phyloP scores from a whole-genome alignment of 164 flowering plant species.

The Tinospora cordifolia region DNA sequence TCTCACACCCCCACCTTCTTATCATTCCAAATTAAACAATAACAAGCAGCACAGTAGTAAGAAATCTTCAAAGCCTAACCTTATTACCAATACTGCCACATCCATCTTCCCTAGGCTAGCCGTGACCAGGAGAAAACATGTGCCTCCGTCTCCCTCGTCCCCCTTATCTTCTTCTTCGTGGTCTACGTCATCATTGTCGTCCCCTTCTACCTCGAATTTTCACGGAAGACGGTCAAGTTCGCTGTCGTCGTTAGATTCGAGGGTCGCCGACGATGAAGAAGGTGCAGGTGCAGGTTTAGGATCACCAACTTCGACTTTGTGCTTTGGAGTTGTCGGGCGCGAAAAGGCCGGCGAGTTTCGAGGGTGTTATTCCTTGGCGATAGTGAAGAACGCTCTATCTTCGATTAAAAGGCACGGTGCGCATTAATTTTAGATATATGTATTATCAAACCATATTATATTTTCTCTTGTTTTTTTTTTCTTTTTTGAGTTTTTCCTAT shows the following conservation, averaged over 20 bases:
- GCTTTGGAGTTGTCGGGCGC: slow-evolving; percentile 16
- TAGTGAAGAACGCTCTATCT: slow-evolving; percentile 19
- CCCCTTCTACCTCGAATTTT: neutral
- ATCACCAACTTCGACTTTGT: slow-evolving; percentile 25
- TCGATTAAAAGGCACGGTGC: slow-evolving; percentile 19
- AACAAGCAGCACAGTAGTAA: slow-evolving; percentile 7
- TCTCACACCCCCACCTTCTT: slow-evolving; percentile 72
- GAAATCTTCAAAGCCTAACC: slow-evolving; percentile 18
- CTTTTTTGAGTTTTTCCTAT: neutral
- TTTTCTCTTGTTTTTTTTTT: neutral
- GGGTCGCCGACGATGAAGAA: slow-evolving; percentile 13
- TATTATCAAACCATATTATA: no score
- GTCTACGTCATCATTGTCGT: slow-evolving; percentile 11
- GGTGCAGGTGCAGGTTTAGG: slow-evolving; percentile 2
- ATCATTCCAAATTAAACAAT: slow-evolving; percentile 11
- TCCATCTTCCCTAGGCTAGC: slow-evolving; percentile 16
- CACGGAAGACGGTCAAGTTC: slow-evolving; percentile 9
- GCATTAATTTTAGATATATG: neutral
- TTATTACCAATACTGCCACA: slow-evolving; percentile 8
- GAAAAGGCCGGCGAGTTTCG: neutral
- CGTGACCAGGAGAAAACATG: slow-evolving; percentile 15
- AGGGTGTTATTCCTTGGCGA: slow-evolving; percentile 18
- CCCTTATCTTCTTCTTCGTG: slow-evolving; percentile 14
- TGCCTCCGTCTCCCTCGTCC: slow-evolving; percentile 11
- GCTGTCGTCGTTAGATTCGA: slow-evolving; percentile 12